These are phyloP conservation scores for Candida boleticola DNA, from an alignment of 805 yeast genomes.

Conservation along the genomic window DNA sequence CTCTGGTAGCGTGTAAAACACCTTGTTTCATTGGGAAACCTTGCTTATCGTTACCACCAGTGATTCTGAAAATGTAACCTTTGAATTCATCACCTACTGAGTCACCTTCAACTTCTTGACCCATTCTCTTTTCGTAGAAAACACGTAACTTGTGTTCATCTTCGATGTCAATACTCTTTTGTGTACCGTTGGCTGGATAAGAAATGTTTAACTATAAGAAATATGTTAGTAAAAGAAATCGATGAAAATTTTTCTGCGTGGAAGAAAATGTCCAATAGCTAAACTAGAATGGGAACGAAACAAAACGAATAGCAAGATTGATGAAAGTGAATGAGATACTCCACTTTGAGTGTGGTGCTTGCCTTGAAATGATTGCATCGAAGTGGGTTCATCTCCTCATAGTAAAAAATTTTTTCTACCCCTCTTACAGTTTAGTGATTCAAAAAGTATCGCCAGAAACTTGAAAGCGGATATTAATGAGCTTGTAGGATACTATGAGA, in stretches of 20 bases:
- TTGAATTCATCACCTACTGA: slow-evolving; percentile 97
- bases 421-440: too few relatives aligned
- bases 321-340: too few relatives aligned
- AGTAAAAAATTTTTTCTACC: too few relatives aligned
- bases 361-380: too few relatives aligned
- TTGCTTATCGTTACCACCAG: slow-evolving; percentile 99
- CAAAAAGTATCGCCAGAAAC: too few relatives aligned
- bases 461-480: too few relatives aligned
- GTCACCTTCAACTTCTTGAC: slow-evolving; percentile 99
- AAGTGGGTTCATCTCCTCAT: too few relatives aligned
- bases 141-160: slow-evolving; percentile 98
- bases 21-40: slow-evolving; percentile 99
- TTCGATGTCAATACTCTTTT: slow-evolving; percentile 95
- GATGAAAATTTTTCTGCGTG: too few relatives aligned
- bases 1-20: slow-evolving; percentile 99
- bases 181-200: slow-evolving; percentile 99
- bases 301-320: too few relatives aligned
- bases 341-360: too few relatives aligned
- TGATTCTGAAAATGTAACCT: slow-evolving; percentile 97
- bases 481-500: too few relatives aligned
- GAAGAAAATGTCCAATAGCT: background rate
- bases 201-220: slow-evolving; percentile 87
- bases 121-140: slow-evolving; percentile 99
- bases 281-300: too few relatives aligned
- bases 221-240: slow-evolving; percentile 11